A percentile compares a stretch with the other conserved stretches of the same genome.
Conservation (phyloP, 768 basidiomycete genomes). For the Lactifluus subvellereus region DNA sequence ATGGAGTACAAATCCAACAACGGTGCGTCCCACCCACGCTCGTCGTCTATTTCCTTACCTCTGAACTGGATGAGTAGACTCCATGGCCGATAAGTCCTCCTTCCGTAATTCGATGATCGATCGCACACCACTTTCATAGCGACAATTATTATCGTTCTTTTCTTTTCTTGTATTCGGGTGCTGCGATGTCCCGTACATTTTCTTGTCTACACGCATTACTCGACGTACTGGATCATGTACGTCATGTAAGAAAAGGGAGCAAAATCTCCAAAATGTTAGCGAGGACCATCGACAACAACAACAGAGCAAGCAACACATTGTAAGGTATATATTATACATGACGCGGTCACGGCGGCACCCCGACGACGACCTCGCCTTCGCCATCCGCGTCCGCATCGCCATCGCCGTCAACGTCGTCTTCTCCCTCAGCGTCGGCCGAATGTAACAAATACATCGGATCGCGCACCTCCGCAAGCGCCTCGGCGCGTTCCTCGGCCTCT, state of each 20-base stretch:
- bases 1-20: constrained; percentile 97
- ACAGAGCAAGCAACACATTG: background rate
- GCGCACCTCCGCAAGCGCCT: constrained; percentile 67
- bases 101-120: constrained; percentile 45
- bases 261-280: background rate
- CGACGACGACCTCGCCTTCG: constrained; percentile 10
- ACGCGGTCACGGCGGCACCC: background rate
- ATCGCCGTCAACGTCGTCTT: constrained; percentile 64
- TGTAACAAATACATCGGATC: constrained; percentile 56
- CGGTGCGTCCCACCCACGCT: constrained; percentile 39
- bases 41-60: background rate
- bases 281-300: background rate
- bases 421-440: constrained; percentile 39
- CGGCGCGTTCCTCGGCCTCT: constrained; percentile 73
- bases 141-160: constrained; percentile 6
- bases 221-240: background rate
- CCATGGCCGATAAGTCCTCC: constrained; percentile 83
- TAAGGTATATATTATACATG: background rate
- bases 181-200: constrained; percentile 8
- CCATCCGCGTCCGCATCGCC: constrained; percentile 27
- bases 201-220: constrained; percentile 17
- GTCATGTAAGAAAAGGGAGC: constrained; percentile 9
- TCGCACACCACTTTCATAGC: constrained; percentile 32
- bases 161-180: background rate
- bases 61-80: constrained; percentile 44